These are phyloP conservation scores for Hypholoma fasciculare DNA, from an alignment of 768 basidiomycete genomes.

Conservation along the genomic window DNA sequence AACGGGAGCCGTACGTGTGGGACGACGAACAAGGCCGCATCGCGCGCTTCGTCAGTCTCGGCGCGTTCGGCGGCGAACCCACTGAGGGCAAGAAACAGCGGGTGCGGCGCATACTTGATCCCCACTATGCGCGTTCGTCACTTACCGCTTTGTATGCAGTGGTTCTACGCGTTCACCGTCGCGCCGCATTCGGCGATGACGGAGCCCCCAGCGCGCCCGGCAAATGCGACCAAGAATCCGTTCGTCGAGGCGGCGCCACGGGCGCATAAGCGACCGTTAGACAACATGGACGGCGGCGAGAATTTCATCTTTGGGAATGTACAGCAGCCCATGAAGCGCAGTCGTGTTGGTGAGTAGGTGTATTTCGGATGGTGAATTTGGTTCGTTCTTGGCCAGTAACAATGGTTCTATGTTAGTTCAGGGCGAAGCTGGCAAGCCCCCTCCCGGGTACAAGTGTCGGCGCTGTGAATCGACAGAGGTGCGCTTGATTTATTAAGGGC, in stretches of 20 bases:
- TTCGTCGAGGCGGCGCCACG: conserved; percentile 46
- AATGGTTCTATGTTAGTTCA: conserved; percentile 16
- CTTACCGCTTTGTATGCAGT: conserved; percentile 46
- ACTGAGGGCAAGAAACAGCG: conserved; percentile 77
- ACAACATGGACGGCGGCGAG: conserved; percentile 43
- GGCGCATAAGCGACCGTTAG: conserved; percentile 53
- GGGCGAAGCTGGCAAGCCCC: conserved; percentile 56
- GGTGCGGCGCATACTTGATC: conserved; percentile 44
- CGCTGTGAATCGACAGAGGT: conserved; percentile 79
- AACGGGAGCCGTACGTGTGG: conserved; percentile 92
- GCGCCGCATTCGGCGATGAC: conserved; percentile 46
- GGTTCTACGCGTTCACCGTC: conserved; percentile 97
- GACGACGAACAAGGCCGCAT: conserved; percentile 65
- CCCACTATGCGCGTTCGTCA: not conserved
- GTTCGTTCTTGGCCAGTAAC: not conserved
- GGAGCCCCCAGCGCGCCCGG: conserved; percentile 43
- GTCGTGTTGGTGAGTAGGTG: conserved; percentile 46
- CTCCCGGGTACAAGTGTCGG: conserved; percentile 73
- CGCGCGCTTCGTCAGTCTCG: conserved; percentile 83
- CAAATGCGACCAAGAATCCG: conserved; percentile 73
- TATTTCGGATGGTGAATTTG: not conserved
- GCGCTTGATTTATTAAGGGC: conserved; percentile 14
- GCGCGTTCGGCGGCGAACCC: conserved; percentile 75
- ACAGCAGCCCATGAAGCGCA: conserved; percentile 57
- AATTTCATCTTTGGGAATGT: conserved; percentile 74